phyloP scores from a whole-genome alignment of 371 early-diverging fungal species.

The Mucor mucedo region DNA sequence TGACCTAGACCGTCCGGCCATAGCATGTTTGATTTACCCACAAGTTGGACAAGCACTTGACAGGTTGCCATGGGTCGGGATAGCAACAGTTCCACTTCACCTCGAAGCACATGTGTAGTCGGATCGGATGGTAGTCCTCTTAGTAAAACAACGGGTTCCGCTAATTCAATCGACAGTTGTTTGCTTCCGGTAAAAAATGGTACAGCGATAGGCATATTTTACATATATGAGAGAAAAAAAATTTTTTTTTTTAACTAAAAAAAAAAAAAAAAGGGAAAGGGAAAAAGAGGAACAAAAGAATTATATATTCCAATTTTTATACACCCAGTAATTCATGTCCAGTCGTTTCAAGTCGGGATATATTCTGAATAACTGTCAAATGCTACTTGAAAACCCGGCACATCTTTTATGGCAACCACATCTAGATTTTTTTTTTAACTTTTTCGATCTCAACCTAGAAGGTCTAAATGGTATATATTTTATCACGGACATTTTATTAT shows the following conservation, averaged over 20 bases:
- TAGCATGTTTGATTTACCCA: constrained; percentile 39
- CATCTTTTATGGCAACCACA: no score
- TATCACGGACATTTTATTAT: no score
- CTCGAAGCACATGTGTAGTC: constrained; percentile 36
- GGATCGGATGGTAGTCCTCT: constrained; percentile 40
- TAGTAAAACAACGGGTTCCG: constrained; percentile 38
- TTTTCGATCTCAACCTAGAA: no score
- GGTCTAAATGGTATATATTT: no score
- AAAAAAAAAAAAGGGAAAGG: constrained; percentile 6
- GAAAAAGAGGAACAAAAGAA: constrained; percentile 2
- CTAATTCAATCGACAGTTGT: constrained; percentile 40
- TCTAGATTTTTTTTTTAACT: no score
- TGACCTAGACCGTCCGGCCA: constrained; percentile 42
- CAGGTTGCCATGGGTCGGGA: constrained; percentile 28
- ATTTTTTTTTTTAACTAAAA: neutral
- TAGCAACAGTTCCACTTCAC: constrained; percentile 34
- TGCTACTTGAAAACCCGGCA: no score
- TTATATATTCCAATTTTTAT: no score
- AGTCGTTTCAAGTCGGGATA: no score
- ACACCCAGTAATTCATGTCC: no score
- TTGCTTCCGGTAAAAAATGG: constrained; percentile 31
- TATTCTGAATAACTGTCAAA: no score
- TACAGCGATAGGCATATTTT: constrained; percentile 38
- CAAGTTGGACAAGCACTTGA: constrained; percentile 28
- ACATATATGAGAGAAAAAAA: neutral